These are phyloP conservation scores for Daucus carota DNA, from an alignment of 129 eudicot genomes.

Conservation along the genomic window DNA sequence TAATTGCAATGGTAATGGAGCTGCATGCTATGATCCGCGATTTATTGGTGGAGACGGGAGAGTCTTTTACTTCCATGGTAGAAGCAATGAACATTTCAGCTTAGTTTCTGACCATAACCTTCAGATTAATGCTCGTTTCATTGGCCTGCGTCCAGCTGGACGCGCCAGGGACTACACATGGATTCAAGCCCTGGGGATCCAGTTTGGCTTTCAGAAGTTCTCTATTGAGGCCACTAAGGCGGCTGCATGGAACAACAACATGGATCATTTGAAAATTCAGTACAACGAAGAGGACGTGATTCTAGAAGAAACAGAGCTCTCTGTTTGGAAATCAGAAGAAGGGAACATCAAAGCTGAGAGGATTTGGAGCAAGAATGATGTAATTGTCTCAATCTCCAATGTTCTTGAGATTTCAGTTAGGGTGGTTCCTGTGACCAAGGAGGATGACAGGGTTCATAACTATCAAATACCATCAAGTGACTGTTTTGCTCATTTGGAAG, in stretches of 20 bases:
- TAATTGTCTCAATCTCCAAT: conserved; percentile 24
- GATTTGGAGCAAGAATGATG: conserved; percentile 37
- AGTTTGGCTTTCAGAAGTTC: conserved; percentile 45
- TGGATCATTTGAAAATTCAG: conserved; percentile 44
- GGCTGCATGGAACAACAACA: conserved; percentile 33
- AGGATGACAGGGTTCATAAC: conserved; percentile 42
- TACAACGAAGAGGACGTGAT: conserved; percentile 26
- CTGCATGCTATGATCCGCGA: conserved; percentile 68
- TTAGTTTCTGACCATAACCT: conserved; percentile 59
- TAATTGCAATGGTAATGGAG: conserved; percentile 51
- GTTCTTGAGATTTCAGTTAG: conserved; percentile 40
- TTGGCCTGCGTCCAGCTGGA: conserved; percentile 56
- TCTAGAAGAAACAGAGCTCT: conserved; percentile 26
- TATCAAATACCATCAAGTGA: conserved; percentile 41
- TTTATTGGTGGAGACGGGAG: conserved; percentile 70
- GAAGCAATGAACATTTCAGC: conserved; percentile 55
- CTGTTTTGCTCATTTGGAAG: conserved; percentile 49
- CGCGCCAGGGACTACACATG: conserved; percentile 66
- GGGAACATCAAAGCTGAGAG: conserved; percentile 38
- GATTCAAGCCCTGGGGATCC: conserved; percentile 69
- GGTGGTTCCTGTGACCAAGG: conserved; percentile 45
- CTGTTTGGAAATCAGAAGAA: conserved; percentile 30
- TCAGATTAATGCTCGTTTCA: conserved; percentile 73
- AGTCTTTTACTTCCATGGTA: conserved; percentile 72
- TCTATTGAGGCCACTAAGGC: conserved; percentile 55